Conservation (phyloP, 192 early-diverging fungal genomes). For the Kappamyces sp. region DNA sequence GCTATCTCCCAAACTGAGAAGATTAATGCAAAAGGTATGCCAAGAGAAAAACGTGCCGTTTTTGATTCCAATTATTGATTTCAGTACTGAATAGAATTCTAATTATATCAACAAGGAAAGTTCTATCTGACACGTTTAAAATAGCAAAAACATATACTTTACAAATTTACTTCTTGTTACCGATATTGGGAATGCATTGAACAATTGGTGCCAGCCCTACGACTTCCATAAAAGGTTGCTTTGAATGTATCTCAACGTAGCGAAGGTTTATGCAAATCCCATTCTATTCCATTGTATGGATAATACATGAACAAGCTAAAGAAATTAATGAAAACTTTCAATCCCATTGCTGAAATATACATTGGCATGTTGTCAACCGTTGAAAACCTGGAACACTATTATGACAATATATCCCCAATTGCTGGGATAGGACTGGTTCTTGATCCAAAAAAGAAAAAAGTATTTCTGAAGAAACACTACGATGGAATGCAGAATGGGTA, state of each 20-base stretch:
- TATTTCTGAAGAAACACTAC: conserved; percentile 1
- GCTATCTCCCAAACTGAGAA: background rate
- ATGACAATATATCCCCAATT: conserved; percentile 11
- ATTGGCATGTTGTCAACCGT: conserved; percentile 7
- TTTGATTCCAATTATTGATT: conserved; percentile 8
- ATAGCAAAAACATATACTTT: background rate
- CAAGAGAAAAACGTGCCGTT: background rate
- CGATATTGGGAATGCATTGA: conserved; percentile 4
- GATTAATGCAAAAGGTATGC: conserved; percentile 1
- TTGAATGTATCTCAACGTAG: too few species aligned
- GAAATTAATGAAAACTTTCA: too few species aligned
- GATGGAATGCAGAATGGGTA: conserved; percentile 4
- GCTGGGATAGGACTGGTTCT: conserved; percentile 10
- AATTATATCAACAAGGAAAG: background rate
- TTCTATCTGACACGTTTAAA: conserved; percentile 5
- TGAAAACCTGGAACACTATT: conserved; percentile 15
- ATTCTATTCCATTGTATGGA: too few species aligned
- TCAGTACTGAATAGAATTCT: background rate
- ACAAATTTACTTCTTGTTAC: background rate
- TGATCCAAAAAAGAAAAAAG: background rate
- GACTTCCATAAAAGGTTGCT: too few species aligned
- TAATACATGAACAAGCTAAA: too few species aligned
- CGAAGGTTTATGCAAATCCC: too few species aligned
- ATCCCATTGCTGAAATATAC: too few species aligned
- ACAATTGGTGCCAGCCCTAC: too few species aligned